Evolutionary conservation across 2,329 filamentous ascomycete genomes (phyloP).

Genomic region (Ascochyta lentis): DNA sequence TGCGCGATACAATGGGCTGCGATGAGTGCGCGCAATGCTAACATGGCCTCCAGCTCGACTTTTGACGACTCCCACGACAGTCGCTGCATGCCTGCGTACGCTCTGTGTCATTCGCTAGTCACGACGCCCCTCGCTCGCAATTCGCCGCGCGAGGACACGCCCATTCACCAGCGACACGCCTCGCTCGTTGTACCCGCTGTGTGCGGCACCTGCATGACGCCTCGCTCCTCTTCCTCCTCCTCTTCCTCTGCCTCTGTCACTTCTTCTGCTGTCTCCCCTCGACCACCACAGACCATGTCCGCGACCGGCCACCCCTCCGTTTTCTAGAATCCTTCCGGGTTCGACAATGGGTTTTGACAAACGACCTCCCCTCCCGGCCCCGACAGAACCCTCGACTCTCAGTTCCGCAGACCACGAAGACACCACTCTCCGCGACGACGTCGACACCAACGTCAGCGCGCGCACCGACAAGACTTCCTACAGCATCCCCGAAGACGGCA

Average conservation of each 20-base stretch:
- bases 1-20: neutral
- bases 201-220: neutral
- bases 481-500: slow-evolving; percentile 84
- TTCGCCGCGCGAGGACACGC: too few species aligned
- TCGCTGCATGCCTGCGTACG: neutral
- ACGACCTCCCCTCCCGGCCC: slow-evolving; percentile 74
- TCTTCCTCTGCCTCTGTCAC: neutral
- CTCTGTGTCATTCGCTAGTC: neutral
- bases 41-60: slow-evolving; percentile 1
- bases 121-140: neutral
- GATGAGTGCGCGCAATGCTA: slow-evolving; percentile 1
- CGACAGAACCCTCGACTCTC: slow-evolving; percentile 74
- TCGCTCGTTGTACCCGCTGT: neutral
- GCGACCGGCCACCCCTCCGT: slow-evolving; percentile 26
- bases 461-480: slow-evolving; percentile 75
- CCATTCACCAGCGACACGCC: neutral
- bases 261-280: neutral
- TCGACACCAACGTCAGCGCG: slow-evolving; percentile 72
- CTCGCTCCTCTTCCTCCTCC: slow-evolving; percentile 7
- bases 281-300: slow-evolving; percentile 37
- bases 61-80: neutral
- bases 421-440: slow-evolving; percentile 54
- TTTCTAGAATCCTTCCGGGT: slow-evolving; percentile 41
- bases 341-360: slow-evolving; percentile 55
- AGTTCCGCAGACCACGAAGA: slow-evolving; percentile 65